phyloP scores from a whole-genome alignment of 371 early-diverging fungal genomes.

The Mucor saturninus region DNA sequence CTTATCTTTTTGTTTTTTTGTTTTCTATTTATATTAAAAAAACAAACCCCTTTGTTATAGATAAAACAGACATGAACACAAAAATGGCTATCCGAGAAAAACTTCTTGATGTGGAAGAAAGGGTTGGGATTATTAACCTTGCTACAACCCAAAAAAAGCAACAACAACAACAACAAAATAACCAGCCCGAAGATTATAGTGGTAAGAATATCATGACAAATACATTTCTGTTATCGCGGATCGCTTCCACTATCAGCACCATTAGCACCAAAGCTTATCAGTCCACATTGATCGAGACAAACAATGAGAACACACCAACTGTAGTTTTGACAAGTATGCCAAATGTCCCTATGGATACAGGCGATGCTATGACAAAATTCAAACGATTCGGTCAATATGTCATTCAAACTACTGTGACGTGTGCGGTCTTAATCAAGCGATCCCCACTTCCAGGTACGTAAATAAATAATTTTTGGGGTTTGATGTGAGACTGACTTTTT shows the following conservation, averaged over 20 bases:
- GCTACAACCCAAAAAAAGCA: constrained; percentile 25
- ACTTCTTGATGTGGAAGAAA: constrained; percentile 43
- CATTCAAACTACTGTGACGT: constrained; percentile 51
- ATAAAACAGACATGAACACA: constrained; percentile 39
- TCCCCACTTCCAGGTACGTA: constrained; percentile 63
- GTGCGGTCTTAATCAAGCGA: constrained; percentile 64
- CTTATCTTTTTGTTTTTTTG: not conserved
- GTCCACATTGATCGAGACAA: not conserved
- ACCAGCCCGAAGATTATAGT: not conserved
- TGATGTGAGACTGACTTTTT: not conserved
- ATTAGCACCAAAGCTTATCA: constrained; percentile 22
- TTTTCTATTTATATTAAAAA: not conserved
- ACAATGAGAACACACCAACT: not conserved
- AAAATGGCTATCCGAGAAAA: constrained; percentile 38
- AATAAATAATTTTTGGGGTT: not conserved
- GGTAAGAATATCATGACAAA: not conserved
- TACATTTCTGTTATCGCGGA: constrained; percentile 30
- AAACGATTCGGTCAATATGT: constrained; percentile 47
- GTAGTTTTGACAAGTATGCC: not conserved
- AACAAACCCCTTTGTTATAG: constrained; percentile 17
- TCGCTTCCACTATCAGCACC: constrained; percentile 33
- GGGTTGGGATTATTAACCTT: constrained; percentile 43
- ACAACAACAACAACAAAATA: constrained; percentile 7
- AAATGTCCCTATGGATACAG: not conserved
- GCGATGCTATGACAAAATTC: constrained; percentile 34